These are phyloP conservation scores for Tricholoma furcatifolium DNA, from an alignment of 768 basidiomycete species.

Conservation along the genomic window DNA sequence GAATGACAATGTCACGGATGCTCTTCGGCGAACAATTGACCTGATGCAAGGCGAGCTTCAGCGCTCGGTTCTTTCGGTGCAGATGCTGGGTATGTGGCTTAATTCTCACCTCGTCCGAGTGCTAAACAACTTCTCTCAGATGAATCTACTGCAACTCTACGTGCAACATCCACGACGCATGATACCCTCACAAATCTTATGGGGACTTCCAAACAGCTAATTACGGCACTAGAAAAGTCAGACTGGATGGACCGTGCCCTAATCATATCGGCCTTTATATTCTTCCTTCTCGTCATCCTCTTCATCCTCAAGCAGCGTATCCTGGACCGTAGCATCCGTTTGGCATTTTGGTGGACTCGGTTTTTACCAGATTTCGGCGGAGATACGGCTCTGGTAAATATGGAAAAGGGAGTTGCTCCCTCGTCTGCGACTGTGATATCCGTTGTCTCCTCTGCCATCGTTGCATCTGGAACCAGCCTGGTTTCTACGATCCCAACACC, in stretches of 20 bases:
- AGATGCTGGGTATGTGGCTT: conserved; percentile 69
- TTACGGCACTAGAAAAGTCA: conserved; percentile 84
- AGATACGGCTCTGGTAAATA: conserved; percentile 30
- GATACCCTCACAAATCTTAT: conserved; percentile 72
- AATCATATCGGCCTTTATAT: conserved; percentile 73
- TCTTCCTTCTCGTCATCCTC: conserved; percentile 82
- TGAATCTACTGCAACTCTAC: conserved; percentile 73
- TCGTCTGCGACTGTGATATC: conserved; percentile 1
- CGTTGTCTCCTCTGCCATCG: conserved; percentile 3
- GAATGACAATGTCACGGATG: conserved; percentile 86
- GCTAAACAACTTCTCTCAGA: conserved; percentile 42
- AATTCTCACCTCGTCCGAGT: background rate
- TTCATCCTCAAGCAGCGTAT: conserved; percentile 90
- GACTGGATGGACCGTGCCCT: conserved; percentile 92
- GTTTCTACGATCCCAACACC: background rate
- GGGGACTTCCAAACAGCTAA: conserved; percentile 77
- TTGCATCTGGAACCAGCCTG: conserved; percentile 2
- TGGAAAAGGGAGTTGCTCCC: conserved; percentile 31
- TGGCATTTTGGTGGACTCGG: conserved; percentile 88
- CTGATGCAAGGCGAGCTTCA: conserved; percentile 94
- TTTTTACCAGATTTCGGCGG: conserved; percentile 58
- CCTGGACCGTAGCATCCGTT: conserved; percentile 71
- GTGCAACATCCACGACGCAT: conserved; percentile 73
- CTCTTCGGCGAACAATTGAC: conserved; percentile 78
- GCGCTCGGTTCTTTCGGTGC: conserved; percentile 78